phyloP scores from a whole-genome alignment of 164 flowering plant genomes.

The Vitis cinerea region DNA sequence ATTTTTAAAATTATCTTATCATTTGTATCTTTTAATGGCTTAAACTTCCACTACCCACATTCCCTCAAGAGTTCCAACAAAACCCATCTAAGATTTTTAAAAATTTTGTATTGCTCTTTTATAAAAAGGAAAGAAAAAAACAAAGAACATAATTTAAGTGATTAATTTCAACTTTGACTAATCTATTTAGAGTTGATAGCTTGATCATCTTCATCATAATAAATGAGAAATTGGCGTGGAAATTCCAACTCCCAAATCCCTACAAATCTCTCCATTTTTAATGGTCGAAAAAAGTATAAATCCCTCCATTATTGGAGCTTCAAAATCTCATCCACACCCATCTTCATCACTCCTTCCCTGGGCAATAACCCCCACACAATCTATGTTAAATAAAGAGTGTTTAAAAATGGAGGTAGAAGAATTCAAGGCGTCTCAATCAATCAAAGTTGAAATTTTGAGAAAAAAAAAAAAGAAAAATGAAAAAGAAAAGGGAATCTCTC shows the following conservation, averaged over 20 bases:
- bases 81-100: no score
- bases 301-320: constrained; percentile 10
- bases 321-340: constrained; percentile 24
- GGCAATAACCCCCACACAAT: neutral
- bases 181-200: neutral
- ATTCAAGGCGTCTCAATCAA: constrained; percentile 7
- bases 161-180: no score
- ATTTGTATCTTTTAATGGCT: no score
- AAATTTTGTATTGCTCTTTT: no score
- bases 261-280: constrained; percentile 22
- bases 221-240: neutral
- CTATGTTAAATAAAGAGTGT: neutral
- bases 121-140: no score
- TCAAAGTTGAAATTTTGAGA: neutral
- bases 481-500: neutral
- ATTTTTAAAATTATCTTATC: no score
- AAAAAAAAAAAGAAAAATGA: neutral
- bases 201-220: neutral
- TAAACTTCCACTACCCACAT: no score
- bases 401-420: constrained; percentile 4
- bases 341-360: constrained; percentile 2
- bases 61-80: no score
- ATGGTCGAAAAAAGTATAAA: constrained; percentile 7
- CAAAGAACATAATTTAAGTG: no score
- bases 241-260: constrained; percentile 16